phyloP scores from a whole-genome alignment of 352 stramenopile species.

The Phytopythium aichiense region DNA sequence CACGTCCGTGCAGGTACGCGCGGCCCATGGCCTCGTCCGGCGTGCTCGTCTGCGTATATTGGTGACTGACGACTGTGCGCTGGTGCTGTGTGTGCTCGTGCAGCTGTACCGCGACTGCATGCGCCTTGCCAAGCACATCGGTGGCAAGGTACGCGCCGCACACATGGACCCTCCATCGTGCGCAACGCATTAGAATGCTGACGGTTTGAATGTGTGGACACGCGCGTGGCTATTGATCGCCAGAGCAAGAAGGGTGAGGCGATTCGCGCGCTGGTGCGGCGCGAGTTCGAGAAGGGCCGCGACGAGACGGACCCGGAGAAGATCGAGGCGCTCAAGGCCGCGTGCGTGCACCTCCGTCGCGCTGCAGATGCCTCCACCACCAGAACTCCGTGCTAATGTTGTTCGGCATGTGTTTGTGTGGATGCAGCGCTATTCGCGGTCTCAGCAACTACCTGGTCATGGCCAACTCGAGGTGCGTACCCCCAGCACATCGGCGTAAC shows the following conservation, averaged over 20 bases:
- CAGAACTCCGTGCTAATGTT: no score
- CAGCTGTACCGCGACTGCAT: conserved; percentile 85
- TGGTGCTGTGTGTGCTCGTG: background rate
- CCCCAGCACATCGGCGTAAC: background rate
- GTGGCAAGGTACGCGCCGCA: conserved; percentile 49
- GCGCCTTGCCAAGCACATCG: conserved; percentile 85
- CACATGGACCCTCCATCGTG: background rate
- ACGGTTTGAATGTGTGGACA: background rate
- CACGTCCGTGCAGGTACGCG: conserved; percentile 62
- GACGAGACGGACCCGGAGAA: conserved; percentile 76
- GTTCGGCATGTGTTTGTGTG: background rate
- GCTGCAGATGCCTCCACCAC: background rate
- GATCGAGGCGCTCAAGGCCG: conserved; percentile 81
- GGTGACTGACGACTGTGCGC: background rate
- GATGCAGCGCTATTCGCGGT: conserved; percentile 60
- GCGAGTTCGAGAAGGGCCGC: conserved; percentile 78
- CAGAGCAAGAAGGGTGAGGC: conserved; percentile 83
- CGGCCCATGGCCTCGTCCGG: background rate
- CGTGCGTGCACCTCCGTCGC: conserved; percentile 32
- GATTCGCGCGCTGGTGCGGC: conserved; percentile 65
- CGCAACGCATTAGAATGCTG: background rate
- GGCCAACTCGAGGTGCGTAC: conserved; percentile 73
- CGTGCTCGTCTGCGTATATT: background rate
- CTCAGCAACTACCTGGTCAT: conserved; percentile 88
- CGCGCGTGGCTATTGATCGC: background rate